Base-by-base conservation (phyloP, 164 flowering plant genomes). In the Berberis thunbergii region DNA sequence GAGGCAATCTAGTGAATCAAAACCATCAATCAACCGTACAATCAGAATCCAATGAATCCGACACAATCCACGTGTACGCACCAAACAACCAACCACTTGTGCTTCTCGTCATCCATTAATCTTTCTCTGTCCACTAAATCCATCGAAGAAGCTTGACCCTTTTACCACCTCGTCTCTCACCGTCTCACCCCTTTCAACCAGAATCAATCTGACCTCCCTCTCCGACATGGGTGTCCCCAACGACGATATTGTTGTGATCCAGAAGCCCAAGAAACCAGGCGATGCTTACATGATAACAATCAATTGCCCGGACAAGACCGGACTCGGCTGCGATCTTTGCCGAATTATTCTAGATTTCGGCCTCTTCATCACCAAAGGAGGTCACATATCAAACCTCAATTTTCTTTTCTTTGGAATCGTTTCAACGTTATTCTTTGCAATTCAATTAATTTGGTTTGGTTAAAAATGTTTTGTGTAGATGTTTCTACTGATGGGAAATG, bases 401-500 rank as follows among this genome's bases (percentile, higher is more conserved):
- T 1, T 45, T 45, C 52, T 13, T n/a, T 13, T n/a, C 3, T 12
- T 0, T 9, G 7, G 6, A 43, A 12, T 5, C n/a, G 13, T 69
- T 59, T 6, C 57, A 7, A 4, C 45, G 8, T 41, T 63, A 41
- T 62, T 12, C 39, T 38, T 41, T 40, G 41, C 4, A 45, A 43
- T 8, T 64, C 26, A 26, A 26, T 38, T 45, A 10, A 1, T 64
- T 6, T 46, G 43, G 42, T 45, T 50, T 49, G 53, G 41, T 26
- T 26, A 26, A 26, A 26, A 26, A 26, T 26, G 26, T 26, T 26
- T 63, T 60, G 12, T 76, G 70, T 42, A 89, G 96, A 89, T 80
- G 62, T 81, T 62, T 86, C 88, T 2, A 89, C 91, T 2, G 96
- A 89, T 79, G 96, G 96, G 62, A 78, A 68, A 67, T 89, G 96